Evolutionary conservation across 2,329 filamentous ascomycete species (phyloP).

Genomic region (Aspergillus sp.): DNA sequence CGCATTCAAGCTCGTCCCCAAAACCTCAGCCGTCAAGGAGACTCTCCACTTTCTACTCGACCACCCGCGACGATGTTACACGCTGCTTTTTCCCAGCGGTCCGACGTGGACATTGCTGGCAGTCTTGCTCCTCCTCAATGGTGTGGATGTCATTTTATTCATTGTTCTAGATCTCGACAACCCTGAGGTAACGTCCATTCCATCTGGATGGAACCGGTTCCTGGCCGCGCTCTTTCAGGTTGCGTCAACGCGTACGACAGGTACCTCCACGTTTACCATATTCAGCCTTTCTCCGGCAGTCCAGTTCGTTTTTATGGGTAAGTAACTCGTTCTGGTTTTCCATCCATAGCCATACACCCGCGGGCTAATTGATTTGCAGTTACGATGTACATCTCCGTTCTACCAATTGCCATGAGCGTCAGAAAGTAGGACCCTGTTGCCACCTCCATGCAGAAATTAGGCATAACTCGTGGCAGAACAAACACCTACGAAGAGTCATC

Average conservation of each 20-base stretch:
- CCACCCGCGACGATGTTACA: conserved; percentile 90
- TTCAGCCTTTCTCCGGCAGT: conserved; percentile 74
- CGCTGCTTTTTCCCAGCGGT: conserved; percentile 72
- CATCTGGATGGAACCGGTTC: conserved; percentile 54
- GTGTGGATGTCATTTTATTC: conserved; percentile 75
- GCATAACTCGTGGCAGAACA: conserved; percentile 75
- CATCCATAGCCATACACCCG: too few relatives aligned
- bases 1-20: conserved; percentile 55
- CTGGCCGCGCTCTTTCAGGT: conserved; percentile 85
- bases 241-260: conserved; percentile 77
- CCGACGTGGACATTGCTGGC: conserved; percentile 91
- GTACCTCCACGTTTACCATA: conserved; percentile 73
- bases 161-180: conserved; percentile 65
- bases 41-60: conserved; percentile 81
- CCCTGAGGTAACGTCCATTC: conserved; percentile 9
- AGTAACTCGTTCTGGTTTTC: too few relatives aligned
- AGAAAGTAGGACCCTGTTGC: too few relatives aligned
- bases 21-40: conserved; percentile 63
- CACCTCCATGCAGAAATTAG: too few relatives aligned
- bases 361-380: too few relatives aligned
- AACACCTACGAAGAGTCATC: conserved; percentile 86
- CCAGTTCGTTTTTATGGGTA: conserved; percentile 87
- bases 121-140: conserved; percentile 70
- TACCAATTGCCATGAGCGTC: conserved; percentile 93
- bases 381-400: conserved; percentile 99